Base-by-base conservation (phyloP, 2,329 filamentous ascomycete genomes). In the Aspergillus sp. region DNA sequence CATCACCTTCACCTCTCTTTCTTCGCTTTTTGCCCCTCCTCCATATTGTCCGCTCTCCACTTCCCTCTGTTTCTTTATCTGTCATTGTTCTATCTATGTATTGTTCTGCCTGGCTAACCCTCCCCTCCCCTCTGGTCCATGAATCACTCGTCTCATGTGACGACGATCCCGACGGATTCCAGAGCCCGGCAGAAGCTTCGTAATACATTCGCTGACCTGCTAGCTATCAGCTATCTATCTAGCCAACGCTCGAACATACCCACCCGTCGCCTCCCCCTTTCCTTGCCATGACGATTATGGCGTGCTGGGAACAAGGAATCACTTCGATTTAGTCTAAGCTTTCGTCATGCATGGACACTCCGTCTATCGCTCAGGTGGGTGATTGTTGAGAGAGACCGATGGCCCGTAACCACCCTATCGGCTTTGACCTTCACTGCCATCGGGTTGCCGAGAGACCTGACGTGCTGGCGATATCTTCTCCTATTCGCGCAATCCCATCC, bases 121-220 rank as follows among this genome's bases (percentile, higher is more conserved):
- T 36, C 36, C 16, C 14, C 46, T 14, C 46, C 20, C 32, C 22
- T 47, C 47, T 57, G 24, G 39, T 55, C 46, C 39, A 36, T 51
- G 36, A 50, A 49, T 32, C 12, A 36, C 42, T 50, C 52, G 29
- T 31, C 45, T 55, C 57, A 59, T 59, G 54, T 59, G 56, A 57
- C 45, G 45, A 47, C 45, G 45, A 47, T 47, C 45, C 22, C 22
- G 45, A 20, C 20, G 46, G 24, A 54, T 61, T 56, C 55, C 12
- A 52, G 39, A 52, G 29, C 39, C 16, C 47, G 18, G 31, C 53
- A 50, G 55, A 56, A 47, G 55, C 60, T 59, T 58, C 62, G 62
- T 64, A 60, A 63, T 60, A 36, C 26, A 31, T 29, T 26, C 20
- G 29, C 49, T 42, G 10, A 14, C 54, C 14, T 36, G 32, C 32